Evolutionary conservation across 306 rosid species (phyloP).

Genomic region (Bauhinia variegata): DNA sequence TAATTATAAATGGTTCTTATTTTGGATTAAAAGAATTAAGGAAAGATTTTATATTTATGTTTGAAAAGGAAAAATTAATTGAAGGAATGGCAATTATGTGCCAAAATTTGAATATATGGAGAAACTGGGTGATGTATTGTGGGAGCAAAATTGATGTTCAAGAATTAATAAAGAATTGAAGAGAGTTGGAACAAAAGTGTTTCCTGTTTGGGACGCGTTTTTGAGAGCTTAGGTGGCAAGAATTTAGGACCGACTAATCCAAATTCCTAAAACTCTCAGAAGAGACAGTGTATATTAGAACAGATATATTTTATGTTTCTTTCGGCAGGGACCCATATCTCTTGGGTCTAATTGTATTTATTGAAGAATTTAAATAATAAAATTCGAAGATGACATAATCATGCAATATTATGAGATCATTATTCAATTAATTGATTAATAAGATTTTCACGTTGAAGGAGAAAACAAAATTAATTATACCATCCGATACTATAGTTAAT

Average conservation of each 20-base stretch:
- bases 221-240: constrained; percentile 56
- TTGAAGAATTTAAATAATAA: not conserved
- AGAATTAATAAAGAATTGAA: constrained; percentile 37
- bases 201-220: constrained; percentile 64
- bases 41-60: not conserved
- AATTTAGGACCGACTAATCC: constrained; percentile 30
- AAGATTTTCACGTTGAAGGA: too few species aligned
- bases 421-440: not conserved
- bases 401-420: constrained; percentile 9
- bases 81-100: constrained; percentile 27
- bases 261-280: constrained; percentile 27
- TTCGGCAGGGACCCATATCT: not conserved
- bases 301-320: not conserved
- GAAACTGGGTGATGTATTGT: constrained; percentile 18
- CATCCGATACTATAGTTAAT: too few species aligned
- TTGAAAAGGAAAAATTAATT: constrained; percentile 18
- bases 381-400: constrained; percentile 13
- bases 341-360: not conserved
- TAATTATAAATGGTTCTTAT: too few species aligned
- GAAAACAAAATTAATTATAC: too few species aligned
- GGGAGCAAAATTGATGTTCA: constrained; percentile 38
- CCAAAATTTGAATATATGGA: constrained; percentile 13
- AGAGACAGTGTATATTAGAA: not conserved
- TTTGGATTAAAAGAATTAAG: too few species aligned
- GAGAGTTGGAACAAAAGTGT: constrained; percentile 26